Percentiles rank a stretch among this genome's conserved stretches.
These are phyloP conservation scores for Epichloe baconii DNA, from an alignment of 2,329 filamentous ascomycete genomes.

Conservation along the genomic window DNA sequence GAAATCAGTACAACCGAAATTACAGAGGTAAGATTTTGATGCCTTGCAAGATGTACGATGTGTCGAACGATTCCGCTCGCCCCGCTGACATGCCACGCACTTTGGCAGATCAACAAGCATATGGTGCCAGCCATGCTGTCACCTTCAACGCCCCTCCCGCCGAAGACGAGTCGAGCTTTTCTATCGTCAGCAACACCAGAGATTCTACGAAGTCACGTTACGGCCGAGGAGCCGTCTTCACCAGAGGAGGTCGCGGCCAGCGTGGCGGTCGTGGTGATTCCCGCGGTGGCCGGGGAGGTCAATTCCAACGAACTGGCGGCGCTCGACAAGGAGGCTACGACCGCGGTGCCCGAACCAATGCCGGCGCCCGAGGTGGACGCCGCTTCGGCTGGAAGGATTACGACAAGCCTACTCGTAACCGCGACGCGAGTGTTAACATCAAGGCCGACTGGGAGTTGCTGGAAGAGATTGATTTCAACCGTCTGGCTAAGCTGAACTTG, in stretches of 20 bases:
- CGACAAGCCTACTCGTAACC: constrained; percentile 93
- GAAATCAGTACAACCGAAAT: constrained; percentile 83
- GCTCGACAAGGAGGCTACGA: constrained; percentile 61
- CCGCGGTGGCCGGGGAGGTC: constrained; percentile 44
- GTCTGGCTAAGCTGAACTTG: constrained; percentile 87
- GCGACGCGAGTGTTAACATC: constrained; percentile 91
- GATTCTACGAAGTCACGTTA: constrained; percentile 79
- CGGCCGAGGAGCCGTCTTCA: constrained; percentile 80
- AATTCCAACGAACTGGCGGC: constrained; percentile 60
- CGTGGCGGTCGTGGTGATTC: constrained; percentile 50
- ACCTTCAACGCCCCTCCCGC: constrained; percentile 82
- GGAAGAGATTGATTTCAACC: constrained; percentile 97
- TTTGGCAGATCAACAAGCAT: constrained; percentile 77
- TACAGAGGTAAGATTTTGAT: constrained; percentile 57
- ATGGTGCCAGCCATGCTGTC: constrained; percentile 76
- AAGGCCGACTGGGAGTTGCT: constrained; percentile 91
- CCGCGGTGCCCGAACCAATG: constrained; percentile 54
- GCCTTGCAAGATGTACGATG: too few species aligned
- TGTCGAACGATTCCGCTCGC: not conserved
- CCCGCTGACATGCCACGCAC: not conserved
- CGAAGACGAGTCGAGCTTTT: constrained; percentile 96
- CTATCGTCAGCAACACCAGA: constrained; percentile 89
- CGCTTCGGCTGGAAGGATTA: constrained; percentile 98
- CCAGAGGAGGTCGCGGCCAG: constrained; percentile 65
- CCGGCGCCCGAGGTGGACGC: constrained; percentile 59